These are phyloP conservation scores for Coemansia sp. DNA, from an alignment of 192 early-diverging fungal species.

Conservation along the genomic window DNA sequence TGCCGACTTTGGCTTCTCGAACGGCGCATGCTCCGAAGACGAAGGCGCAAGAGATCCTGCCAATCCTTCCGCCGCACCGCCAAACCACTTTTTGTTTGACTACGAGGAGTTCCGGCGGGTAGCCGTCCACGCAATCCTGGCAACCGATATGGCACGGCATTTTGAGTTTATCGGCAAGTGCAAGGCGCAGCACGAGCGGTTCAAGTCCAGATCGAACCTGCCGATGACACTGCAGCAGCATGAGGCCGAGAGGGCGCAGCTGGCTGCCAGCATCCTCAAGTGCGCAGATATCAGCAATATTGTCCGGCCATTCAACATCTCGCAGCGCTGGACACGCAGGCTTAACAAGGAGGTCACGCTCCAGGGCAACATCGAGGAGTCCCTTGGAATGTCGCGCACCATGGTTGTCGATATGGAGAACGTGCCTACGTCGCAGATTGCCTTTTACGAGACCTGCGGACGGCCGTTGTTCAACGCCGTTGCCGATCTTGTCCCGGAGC, in stretches of 20 bases:
- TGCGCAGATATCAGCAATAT: conserved; percentile 83
- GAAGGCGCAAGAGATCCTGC: neutral
- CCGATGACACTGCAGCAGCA: conserved; percentile 54
- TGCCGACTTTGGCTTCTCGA: conserved; percentile 43
- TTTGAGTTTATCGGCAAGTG: conserved; percentile 75
- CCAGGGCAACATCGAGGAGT: conserved; percentile 73
- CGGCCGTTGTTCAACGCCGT: conserved; percentile 54
- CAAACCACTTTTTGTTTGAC: conserved; percentile 33
- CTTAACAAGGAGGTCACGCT: conserved; percentile 68
- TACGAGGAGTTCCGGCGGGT: conserved; percentile 71
- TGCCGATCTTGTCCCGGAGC: conserved; percentile 49
- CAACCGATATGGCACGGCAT: conserved; percentile 81
- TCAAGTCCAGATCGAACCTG: conserved; percentile 49
- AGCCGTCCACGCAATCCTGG: conserved; percentile 70
- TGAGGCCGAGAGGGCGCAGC: conserved; percentile 60
- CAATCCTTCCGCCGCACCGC: neutral
- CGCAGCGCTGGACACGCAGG: conserved; percentile 66
- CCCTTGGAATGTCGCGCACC: conserved; percentile 60
- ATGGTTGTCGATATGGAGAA: conserved; percentile 42
- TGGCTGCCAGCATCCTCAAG: conserved; percentile 74
- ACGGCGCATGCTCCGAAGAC: neutral
- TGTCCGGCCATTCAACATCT: conserved; percentile 69
- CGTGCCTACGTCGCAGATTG: conserved; percentile 48
- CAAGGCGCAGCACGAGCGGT: conserved; percentile 60
- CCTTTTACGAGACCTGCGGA: conserved; percentile 52